Evolutionary conservation across 2,329 filamentous ascomycete genomes (phyloP), one percentile per base, ranked within the genome.

Genomic region (Fusarium sp.): DNA sequence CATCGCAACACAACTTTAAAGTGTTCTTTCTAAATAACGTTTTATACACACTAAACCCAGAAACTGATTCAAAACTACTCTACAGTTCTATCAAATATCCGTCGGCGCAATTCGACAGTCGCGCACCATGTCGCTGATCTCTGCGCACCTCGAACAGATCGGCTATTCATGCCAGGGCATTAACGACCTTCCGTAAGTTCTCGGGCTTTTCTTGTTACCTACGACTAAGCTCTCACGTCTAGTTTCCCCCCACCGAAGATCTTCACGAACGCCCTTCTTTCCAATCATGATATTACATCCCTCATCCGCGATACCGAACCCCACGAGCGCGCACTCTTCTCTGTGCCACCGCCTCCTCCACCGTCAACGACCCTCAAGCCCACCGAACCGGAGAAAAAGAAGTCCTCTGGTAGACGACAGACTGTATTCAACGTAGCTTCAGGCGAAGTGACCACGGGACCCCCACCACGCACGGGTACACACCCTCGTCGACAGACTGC

Each of bases 301-400:
- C 84, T 99, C 49, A 98, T 99, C 76, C 92, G 96, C 65, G 96
- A 99, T 79, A 98, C 95, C 6, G 96, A 99, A 81, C 83, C 92
- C 24, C 95, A 98, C 82, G 96, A 99, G 80, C 92, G 94, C 76
- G 95, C 95, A 9, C 89, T 99, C 20, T 99, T 98, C 83, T 97
- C 95, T 40, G 91, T 97, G 1, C 94, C 95, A 2, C 90, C 92
- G 1, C 90, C 92, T 0, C 88, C 92, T 2, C 86, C 77, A 42
- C 82, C 75, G 53, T 80, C 76, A 68, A 83, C 74, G 55, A 69
- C 61, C 41, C 56, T 71, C 13, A 71, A 76, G 12, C 77, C 79
- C 75, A 74, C 82, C 74, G 78, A 85, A 72, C 75, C 79, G 41
- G 72, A 79, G 75, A 68, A 73, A 48, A 62, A 81, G 78, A 77